Conservation (phyloP, 331 rosid species). For the Arachis monticola region DNA sequence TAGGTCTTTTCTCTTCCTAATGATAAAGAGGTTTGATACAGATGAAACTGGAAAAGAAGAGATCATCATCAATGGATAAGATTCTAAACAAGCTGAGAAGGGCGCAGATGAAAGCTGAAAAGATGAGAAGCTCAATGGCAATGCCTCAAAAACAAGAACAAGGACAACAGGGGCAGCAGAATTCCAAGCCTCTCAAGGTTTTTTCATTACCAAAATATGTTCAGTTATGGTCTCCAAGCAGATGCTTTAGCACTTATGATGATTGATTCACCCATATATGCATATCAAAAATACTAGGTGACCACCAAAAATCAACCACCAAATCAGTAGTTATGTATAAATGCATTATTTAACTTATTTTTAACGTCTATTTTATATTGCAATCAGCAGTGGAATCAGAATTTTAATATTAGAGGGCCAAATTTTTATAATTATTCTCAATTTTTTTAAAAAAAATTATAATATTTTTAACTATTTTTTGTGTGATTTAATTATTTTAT, state of each 20-base stretch:
- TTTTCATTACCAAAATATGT: constrained; percentile 43
- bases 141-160: neutral
- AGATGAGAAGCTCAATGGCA: constrained; percentile 59
- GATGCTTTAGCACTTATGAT: constrained; percentile 42
- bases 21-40: constrained; percentile 45
- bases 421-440: too few species aligned
- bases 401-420: too few species aligned
- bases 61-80: constrained; percentile 79
- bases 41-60: constrained; percentile 87
- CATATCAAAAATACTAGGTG: too few species aligned
- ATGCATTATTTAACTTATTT: too few species aligned
- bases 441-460: too few species aligned
- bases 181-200: constrained; percentile 39
- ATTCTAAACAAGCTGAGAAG: constrained; percentile 70
- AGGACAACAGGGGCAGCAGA: constrained; percentile 34
- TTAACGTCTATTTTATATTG: too few species aligned
- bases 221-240: constrained; percentile 42
- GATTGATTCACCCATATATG: constrained; percentile 27
- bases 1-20: neutral
- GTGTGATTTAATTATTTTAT: too few species aligned
- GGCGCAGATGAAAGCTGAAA: constrained; percentile 74
- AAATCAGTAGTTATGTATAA: too few species aligned
- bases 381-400: too few species aligned
- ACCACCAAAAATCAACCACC: too few species aligned
- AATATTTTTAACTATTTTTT: too few species aligned